Evolutionary conservation across 441 rosid species (phyloP), one percentile per base, ranked within the genome.

Genomic region (Populus hybrid): DNA sequence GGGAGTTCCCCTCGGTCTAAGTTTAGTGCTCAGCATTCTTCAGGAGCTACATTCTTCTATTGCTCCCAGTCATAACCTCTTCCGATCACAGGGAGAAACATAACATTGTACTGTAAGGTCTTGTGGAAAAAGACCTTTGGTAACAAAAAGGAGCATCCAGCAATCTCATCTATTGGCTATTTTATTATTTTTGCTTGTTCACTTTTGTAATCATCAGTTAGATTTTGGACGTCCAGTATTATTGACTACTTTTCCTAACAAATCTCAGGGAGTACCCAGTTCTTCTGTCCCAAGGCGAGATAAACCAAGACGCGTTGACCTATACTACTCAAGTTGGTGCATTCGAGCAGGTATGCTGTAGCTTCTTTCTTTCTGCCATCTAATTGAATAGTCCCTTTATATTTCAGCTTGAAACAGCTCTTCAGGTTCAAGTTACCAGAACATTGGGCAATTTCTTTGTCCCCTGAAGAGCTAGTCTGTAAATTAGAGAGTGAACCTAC

Each of bases 321-420:
- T 87, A 57, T 94, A 89, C 84, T 91, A 93, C 80, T 94, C 97
- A 21, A 91, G 98, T 73, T 94, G 94, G 95, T 89, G 86, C 81
- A 86, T 94, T 82, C 88, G 88, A 80, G 90, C 97, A 84, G 97
- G 97, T 92, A 84, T 46, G 21, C 4, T 3, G 2, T 70, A 34
- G 2, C 38, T 12, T 28, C 78, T 36, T 70, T 63, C 46, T 16
- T 66, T n/a, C 38, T 26, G 2, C 12, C 66, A 23, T 63, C 1
- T 4, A 63, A 63, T 21, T 23, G 66, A 63, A 63, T 4, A 63
- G 12, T 21, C 10, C 28, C 66, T 63, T 63, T 23, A 20, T 32
- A 46, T 20, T 70, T 69, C 72, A 50, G 32, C 81, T 3, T 67
- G 23, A 73, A 38, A 63, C 69, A 10, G 57, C 61, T 34, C 21